Evolutionary conservation across 176 grass and related monocot genomes (phyloP).

Genomic region (Cenchrus americanus): DNA sequence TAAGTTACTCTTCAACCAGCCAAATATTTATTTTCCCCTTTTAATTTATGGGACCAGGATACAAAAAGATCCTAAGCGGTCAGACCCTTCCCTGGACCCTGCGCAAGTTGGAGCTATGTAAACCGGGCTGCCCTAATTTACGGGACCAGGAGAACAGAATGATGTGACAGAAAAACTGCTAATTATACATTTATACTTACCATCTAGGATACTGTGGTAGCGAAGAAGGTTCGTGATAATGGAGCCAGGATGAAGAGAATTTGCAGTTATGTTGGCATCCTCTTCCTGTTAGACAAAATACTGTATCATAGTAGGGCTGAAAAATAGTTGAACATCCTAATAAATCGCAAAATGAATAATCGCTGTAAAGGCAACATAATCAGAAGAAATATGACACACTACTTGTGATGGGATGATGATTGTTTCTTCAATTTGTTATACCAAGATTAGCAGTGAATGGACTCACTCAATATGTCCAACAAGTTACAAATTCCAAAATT

Average conservation of each 20-base stretch:
- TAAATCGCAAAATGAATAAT: neutral
- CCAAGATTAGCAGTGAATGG: slow-evolving; percentile 24
- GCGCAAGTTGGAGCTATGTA: too few species aligned
- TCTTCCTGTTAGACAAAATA: slow-evolving; percentile 62
- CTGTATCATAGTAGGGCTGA: neutral
- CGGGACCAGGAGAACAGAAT: neutral
- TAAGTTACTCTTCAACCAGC: neutral
- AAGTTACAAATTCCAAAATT: neutral
- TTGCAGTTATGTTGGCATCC: slow-evolving; percentile 82
- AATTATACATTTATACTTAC: slow-evolving; percentile 55
- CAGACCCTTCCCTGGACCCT: too few species aligned
- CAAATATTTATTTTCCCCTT: neutral
- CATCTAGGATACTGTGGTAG: slow-evolving; percentile 81
- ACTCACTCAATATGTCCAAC: neutral
- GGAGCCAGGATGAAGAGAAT: slow-evolving; percentile 96
- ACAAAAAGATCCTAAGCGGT: too few species aligned
- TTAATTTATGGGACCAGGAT: neutral
- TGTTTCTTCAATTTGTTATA: neutral
- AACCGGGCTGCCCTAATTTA: neutral
- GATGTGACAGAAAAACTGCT: neutral
- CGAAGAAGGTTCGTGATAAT: slow-evolving; percentile 98
- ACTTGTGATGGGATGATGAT: neutral
- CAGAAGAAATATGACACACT: neutral
- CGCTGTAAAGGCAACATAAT: neutral
- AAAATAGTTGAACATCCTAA: slow-evolving; percentile 9